These are phyloP conservation scores for Globisporangium splendens DNA, from an alignment of 352 stramenopile genomes.

Conservation along the genomic window DNA sequence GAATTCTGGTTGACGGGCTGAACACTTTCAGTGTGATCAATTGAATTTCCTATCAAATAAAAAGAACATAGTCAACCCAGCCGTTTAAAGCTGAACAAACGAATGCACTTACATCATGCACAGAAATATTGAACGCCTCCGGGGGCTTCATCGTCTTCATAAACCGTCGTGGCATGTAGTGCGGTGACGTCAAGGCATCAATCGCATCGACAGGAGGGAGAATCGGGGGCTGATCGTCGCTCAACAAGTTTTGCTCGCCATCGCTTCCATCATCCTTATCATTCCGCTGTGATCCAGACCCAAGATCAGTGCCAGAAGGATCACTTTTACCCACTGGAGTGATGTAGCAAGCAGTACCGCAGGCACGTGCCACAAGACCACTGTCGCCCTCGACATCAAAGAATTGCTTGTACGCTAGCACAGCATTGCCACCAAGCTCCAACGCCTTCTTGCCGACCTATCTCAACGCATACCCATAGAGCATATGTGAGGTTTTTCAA, in stretches of 20 bases:
- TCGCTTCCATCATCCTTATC: slow-evolving; percentile 36
- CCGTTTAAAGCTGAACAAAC: neutral
- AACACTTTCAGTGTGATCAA: slow-evolving; percentile 95
- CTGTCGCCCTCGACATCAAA: slow-evolving; percentile 99
- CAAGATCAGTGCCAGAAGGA: neutral
- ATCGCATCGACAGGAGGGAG: slow-evolving; percentile 22
- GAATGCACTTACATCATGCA: slow-evolving; percentile 52
- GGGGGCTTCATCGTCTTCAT: slow-evolving; percentile 45
- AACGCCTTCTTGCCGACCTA: slow-evolving; percentile 95
- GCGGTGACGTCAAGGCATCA: slow-evolving; percentile 40
- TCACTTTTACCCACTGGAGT: slow-evolving; percentile 61
- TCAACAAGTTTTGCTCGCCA: slow-evolving; percentile 17
- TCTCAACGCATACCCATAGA: too few species aligned
- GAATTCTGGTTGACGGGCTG: slow-evolving; percentile 68
- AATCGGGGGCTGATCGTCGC: slow-evolving; percentile 23
- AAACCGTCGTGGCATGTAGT: slow-evolving; percentile 49
- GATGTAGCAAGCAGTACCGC: slow-evolving; percentile 91
- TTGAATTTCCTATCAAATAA: slow-evolving; percentile 83
- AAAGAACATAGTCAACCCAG: neutral
- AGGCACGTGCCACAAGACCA: slow-evolving; percentile 94
- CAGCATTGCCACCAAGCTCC: slow-evolving; percentile 96
- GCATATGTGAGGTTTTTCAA: too few species aligned
- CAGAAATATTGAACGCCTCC: slow-evolving; percentile 70
- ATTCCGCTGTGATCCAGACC: slow-evolving; percentile 11
- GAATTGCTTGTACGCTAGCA: slow-evolving; percentile 97